Conservation (phyloP, 306 rosid genomes). For the Rosa persica region DNA sequence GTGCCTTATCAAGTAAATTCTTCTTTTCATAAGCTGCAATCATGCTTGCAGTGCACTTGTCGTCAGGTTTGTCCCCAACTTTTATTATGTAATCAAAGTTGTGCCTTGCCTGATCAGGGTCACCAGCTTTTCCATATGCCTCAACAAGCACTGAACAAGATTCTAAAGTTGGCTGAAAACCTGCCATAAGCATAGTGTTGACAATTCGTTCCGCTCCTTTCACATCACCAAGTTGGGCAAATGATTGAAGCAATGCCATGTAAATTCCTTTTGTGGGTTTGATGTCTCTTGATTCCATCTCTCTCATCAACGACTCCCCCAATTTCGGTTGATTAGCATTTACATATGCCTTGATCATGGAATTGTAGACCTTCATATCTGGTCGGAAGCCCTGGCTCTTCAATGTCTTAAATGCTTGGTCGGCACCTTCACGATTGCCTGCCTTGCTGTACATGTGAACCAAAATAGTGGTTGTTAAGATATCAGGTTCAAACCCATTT, state of each 20-base stretch:
- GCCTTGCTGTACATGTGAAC: slow-evolving; percentile 82
- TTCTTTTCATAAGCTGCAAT: slow-evolving; percentile 63
- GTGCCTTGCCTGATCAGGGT: slow-evolving; percentile 57
- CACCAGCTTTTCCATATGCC: slow-evolving; percentile 44
- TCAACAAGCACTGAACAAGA: slow-evolving; percentile 65
- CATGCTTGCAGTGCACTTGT: slow-evolving; percentile 78
- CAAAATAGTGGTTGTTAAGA: slow-evolving; percentile 46
- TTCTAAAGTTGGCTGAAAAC: slow-evolving; percentile 49
- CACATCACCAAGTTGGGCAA: slow-evolving; percentile 46
- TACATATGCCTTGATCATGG: slow-evolving; percentile 71
- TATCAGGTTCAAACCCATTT: slow-evolving; percentile 54
- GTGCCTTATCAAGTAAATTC: slow-evolving; percentile 67
- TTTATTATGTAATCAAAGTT: slow-evolving; percentile 61
- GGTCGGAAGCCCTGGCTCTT: slow-evolving; percentile 67
- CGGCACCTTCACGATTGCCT: slow-evolving; percentile 62
- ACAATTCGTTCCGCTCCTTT: slow-evolving; percentile 48
- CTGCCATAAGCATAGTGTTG: slow-evolving; percentile 59
- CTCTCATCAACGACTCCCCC: slow-evolving; percentile 54
- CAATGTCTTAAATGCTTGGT: slow-evolving; percentile 61
- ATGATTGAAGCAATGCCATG: slow-evolving; percentile 64
- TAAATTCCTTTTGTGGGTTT: slow-evolving; percentile 59
- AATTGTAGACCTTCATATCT: slow-evolving; percentile 52
- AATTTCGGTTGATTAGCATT: slow-evolving; percentile 53
- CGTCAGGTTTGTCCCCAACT: slow-evolving; percentile 68
- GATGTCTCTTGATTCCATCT: slow-evolving; percentile 62